A percentile compares a stretch with the other conserved stretches of the same genome.
phyloP scores from a whole-genome alignment of 75 land plant genomes.

The Selaginella tamariscina region DNA sequence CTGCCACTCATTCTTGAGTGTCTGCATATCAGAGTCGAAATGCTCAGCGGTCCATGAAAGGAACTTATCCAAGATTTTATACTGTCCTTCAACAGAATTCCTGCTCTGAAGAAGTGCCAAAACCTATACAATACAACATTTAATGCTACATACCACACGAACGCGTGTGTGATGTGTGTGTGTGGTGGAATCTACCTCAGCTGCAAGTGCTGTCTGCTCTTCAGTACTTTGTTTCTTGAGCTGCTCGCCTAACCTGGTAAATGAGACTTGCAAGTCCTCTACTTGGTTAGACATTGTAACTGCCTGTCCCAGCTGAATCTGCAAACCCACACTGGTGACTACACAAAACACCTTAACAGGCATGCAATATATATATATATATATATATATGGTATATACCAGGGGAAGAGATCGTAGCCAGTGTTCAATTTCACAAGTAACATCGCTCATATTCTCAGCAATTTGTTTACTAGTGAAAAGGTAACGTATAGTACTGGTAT shows the following conservation, averaged over 20 bases:
- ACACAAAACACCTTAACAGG: not conserved
- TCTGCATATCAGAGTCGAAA: not conserved
- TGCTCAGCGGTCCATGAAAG: not conserved
- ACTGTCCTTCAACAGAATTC: not conserved
- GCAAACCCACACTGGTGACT: not conserved
- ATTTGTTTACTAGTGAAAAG: not conserved
- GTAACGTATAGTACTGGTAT: not conserved
- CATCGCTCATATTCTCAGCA: not conserved
- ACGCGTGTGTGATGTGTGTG: no score
- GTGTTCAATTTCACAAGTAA: not conserved
- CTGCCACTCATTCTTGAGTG: not conserved
- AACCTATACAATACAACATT: no score
- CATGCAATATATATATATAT: no score
- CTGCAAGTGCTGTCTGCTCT: not conserved
- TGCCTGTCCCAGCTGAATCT: not conserved
- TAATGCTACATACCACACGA: no score
- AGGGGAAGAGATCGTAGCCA: not conserved
- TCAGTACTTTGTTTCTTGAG: not conserved
- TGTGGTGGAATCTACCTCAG: not conserved
- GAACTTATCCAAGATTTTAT: not conserved
- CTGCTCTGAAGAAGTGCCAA: not conserved
- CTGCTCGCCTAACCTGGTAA: not conserved
- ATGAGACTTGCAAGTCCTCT: not conserved
- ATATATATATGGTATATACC: no score
- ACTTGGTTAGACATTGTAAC: not conserved